A percentile compares a stretch with the other conserved stretches of the same genome.
Evolutionary conservation across 176 grass and related monocot species (phyloP).

Genomic region (barley (Hordeum vulgare)): DNA sequence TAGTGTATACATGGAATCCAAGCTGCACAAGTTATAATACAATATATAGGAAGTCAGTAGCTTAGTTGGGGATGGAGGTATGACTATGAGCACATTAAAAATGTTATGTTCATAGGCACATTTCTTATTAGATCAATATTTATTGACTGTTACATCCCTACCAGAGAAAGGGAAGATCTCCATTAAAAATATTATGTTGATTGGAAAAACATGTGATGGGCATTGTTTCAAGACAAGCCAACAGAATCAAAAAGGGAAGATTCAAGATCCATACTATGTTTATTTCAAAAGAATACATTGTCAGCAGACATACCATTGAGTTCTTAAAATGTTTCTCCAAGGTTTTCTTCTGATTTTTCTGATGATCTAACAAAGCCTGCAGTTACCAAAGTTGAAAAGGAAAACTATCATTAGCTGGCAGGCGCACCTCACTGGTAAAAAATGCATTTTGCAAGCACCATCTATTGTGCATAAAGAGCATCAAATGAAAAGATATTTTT

Average conservation of each 20-base stretch:
- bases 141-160: neutral
- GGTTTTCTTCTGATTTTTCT: slow-evolving; percentile 78
- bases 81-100: neutral
- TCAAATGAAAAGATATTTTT: slow-evolving; percentile 25
- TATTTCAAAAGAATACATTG: slow-evolving; percentile 8
- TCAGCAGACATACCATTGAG: slow-evolving; percentile 57
- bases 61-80: neutral
- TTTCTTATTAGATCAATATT: neutral
- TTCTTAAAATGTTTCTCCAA: slow-evolving; percentile 91
- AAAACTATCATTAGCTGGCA: neutral
- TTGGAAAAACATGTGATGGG: neutral
- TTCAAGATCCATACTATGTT: neutral
- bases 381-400: slow-evolving; percentile 22
- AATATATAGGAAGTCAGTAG: neutral
- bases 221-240: neutral
- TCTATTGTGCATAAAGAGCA: slow-evolving; percentile 4
- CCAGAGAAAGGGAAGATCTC: neutral
- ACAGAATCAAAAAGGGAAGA: neutral
- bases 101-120: neutral
- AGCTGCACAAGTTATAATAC: neutral
- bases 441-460: neutral
- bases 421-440: neutral
- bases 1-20: neutral
- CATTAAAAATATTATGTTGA: neutral
- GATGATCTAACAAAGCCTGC: slow-evolving; percentile 81